Base-by-base conservation (phyloP, 306 rosid species). In the Cajanus cajan region DNA sequence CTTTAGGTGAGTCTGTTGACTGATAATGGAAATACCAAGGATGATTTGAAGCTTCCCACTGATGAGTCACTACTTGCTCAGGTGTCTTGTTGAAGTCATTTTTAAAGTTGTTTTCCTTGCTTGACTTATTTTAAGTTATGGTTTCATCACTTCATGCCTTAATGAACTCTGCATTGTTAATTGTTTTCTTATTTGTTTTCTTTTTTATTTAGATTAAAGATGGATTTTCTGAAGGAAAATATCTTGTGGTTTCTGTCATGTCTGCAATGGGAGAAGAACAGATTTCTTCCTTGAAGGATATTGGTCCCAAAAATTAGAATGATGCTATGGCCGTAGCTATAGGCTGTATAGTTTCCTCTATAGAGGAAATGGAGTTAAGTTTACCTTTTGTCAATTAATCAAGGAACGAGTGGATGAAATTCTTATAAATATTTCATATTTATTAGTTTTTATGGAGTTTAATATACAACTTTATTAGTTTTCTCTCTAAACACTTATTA, bases 191-290 rank as follows among this genome's bases (percentile, higher is more conserved):
- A 34, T 9, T 16, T 24, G 33, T n/a, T 81, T 66, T 41, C 22
- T 43, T 10, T 19, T 74, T 19, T 77, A 41, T 36, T 50, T 71
- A 88, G 97, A 84, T 91, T 71, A 91, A 91, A 77, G 90, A 89
- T 65, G 91, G 90, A 36, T 91, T 91, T 85, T 87, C 83, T 19
- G 90, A 89, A 15, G 94, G 94, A 78, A 91, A 91, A 78, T 92
- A 91, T 79, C 94, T 91, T 16, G 92, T 87, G 71, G 88, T 91
- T 75, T 76, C 89, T 1, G 96, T 91, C 77, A 91, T 91, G 96
- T 86, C 92, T 55, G 93, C 92, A 51, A 91, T 91, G 93, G 93
- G 92, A 62, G 96, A 89, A 85, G 93, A 91, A 72, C 92, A 91
- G 87, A 91, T 87, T 72, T 79, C 85, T 85, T 52, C 96, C 79